Base-by-base conservation (phyloP, 208 protist species). In the Leishmania braziliensis region DNA sequence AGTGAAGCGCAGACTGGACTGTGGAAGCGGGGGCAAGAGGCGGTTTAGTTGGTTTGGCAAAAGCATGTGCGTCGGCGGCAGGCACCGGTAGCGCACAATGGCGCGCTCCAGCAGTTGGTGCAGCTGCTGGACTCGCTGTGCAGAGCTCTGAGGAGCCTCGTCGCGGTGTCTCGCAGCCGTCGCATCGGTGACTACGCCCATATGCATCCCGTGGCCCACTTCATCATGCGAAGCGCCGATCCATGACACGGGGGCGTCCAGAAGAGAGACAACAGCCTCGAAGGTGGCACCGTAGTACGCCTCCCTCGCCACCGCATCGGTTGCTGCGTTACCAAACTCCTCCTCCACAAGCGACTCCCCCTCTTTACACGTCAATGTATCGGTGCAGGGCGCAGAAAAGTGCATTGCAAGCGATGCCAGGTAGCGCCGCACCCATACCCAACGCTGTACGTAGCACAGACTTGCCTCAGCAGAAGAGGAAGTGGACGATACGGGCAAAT, bases 31-130 rank as follows among this genome's bases (percentile, higher is more conserved):
- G 6, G 90, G 90, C 58, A 93, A 76, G 33, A 93, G 86, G 12
- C 90, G 88, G 63, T 91, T 84, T 48, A 91, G 77, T 82, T 91
- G 90, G 20, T 90, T 89, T 16, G 90, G 84, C 23, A 93, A 77
- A 23, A 93, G 68, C 88, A 91, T 89, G 81, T 93, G 86, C 26
- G 88, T 83, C 2, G 90, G 90, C 39, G 89, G 85, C 26, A 77
- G 33, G 43, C 80, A 90, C 39, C 79, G 43, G 53, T 73, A 82
- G 29, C 73, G 68, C 20, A 48, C 46, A 56, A 87, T 83, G 18
- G 82, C 79, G 39, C 54, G 75, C 62, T 74, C 78, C 79, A 84
- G 68, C 62, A 78, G 53, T 66, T 66, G 48, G 16, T 53, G 51
- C 5, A 80, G 60, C 23, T 76, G 46, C 48, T 39, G 77, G 14